These are phyloP conservation scores for Lepidopterella palustris DNA, from an alignment of 495 filamentous ascomycete species.

Conservation along the genomic window DNA sequence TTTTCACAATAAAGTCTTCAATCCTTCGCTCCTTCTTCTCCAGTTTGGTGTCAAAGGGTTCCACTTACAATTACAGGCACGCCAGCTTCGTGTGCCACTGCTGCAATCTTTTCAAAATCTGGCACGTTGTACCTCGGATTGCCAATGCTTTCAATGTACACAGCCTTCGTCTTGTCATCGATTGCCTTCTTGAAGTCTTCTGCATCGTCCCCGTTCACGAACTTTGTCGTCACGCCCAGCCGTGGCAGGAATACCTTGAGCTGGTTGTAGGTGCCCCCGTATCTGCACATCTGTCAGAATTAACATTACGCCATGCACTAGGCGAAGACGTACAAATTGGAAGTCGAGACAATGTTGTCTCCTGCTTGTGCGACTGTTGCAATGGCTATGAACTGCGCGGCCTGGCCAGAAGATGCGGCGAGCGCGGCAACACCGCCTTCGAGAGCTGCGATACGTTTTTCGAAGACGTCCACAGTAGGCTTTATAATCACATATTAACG, in stretches of 20 bases:
- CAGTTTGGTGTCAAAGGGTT: neutral
- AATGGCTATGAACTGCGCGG: slow-evolving; percentile 92
- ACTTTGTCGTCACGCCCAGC: slow-evolving; percentile 84
- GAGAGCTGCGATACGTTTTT: slow-evolving; percentile 92
- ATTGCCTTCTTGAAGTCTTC: slow-evolving; percentile 78
- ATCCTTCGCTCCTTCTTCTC: neutral
- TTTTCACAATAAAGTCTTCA: neutral
- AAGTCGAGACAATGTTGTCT: slow-evolving; percentile 93
- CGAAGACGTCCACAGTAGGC: slow-evolving; percentile 96
- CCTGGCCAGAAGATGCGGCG: slow-evolving; percentile 83
- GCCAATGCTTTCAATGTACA: slow-evolving; percentile 92
- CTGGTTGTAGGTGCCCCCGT: slow-evolving; percentile 98
- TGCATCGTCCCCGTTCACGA: slow-evolving; percentile 76
- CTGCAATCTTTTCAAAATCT: slow-evolving; percentile 37
- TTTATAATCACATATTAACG: slow-evolving; percentile 30
- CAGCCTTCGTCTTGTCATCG: slow-evolving; percentile 93
- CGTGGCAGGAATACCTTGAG: slow-evolving; percentile 89
- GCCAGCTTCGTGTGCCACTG: slow-evolving; percentile 37
- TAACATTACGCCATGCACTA: neutral
- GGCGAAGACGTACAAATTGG: slow-evolving; percentile 57
- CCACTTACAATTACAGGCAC: slow-evolving; percentile 64
- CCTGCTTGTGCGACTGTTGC: slow-evolving; percentile 74
- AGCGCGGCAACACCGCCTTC: slow-evolving; percentile 91
- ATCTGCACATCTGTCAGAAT: slow-evolving; percentile 3
- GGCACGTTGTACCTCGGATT: slow-evolving; percentile 90